Percentiles rank a stretch among this genome's conserved stretches.
phyloP scores from a whole-genome alignment of 1,284 basidiomycete species.

The Cerrena zonata region DNA sequence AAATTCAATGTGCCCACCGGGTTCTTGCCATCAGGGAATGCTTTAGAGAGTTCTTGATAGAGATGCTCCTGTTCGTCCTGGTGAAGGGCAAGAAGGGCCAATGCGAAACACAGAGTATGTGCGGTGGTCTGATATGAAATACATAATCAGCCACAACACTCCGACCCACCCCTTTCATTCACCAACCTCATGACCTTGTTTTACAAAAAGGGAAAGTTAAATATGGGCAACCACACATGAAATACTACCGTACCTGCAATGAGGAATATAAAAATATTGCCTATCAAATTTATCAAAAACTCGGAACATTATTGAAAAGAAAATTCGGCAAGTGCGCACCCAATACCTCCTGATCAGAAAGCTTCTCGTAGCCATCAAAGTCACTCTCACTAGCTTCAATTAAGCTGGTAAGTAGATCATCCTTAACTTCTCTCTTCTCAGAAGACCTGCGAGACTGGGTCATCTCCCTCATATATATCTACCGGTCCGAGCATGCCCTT shows the following conservation, averaged over 20 bases:
- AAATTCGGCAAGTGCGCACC: too few species aligned
- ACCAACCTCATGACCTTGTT: too few species aligned
- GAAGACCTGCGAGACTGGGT: slow-evolving; percentile 37
- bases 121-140: slow-evolving; percentile 36
- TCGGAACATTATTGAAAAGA: too few species aligned
- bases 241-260: slow-evolving; percentile 57
- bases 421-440: slow-evolving; percentile 36
- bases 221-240: too few species aligned
- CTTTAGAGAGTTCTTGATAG: slow-evolving; percentile 39
- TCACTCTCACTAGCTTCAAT: slow-evolving; percentile 43
- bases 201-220: too few species aligned
- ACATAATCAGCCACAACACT: background rate
- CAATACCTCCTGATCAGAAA: slow-evolving; percentile 46
- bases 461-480: slow-evolving; percentile 56
- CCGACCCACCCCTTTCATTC: too few species aligned
- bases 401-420: slow-evolving; percentile 54
- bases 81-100: slow-evolving; percentile 45
- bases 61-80: slow-evolving; percentile 55
- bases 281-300: too few species aligned
- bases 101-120: slow-evolving; percentile 49
- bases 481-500: background rate
- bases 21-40: slow-evolving; percentile 37
- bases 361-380: too few species aligned
- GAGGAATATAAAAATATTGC: slow-evolving; percentile 43
- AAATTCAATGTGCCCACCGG: slow-evolving; percentile 33